phyloP scores from a whole-genome alignment of 2,329 filamentous ascomycete species.

The Eutypella sp. region DNA sequence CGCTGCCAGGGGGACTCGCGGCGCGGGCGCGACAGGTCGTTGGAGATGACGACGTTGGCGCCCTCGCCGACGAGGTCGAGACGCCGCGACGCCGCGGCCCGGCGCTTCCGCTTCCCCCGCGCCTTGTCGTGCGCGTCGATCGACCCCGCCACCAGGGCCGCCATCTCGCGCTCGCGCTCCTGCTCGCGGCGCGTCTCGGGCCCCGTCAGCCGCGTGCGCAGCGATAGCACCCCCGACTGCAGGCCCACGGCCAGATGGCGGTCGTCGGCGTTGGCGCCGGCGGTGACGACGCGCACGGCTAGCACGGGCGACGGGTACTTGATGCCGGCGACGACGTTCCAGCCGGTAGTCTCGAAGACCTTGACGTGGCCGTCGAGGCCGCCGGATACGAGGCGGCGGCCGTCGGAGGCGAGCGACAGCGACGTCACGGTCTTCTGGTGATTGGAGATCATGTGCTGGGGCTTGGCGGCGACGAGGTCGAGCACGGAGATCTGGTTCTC shows the following conservation, averaged over 20 bases:
- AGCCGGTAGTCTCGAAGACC: conserved; percentile 86
- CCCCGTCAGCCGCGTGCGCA: conserved; percentile 83
- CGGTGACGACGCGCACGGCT: conserved; percentile 69
- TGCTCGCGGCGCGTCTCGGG: conserved; percentile 71
- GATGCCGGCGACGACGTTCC: conserved; percentile 92
- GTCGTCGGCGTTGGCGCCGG: conserved; percentile 68
- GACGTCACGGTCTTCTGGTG: conserved; percentile 98
- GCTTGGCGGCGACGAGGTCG: conserved; percentile 86
- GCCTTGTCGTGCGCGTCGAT: conserved; percentile 73
- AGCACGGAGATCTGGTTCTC: conserved; percentile 86
- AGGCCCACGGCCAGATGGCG: conserved; percentile 93
- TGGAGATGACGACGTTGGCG: conserved; percentile 83
- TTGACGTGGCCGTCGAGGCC: conserved; percentile 95
- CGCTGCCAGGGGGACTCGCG: conserved; percentile 72
- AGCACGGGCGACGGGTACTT: conserved; percentile 94
- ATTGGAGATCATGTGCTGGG: conserved; percentile 80
- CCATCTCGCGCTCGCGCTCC: conserved; percentile 79
- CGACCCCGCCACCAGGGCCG: conserved; percentile 70
- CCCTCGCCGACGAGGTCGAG: conserved; percentile 81
- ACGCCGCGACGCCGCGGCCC: conserved; percentile 38
- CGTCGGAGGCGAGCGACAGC: conserved; percentile 74
- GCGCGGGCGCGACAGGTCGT: conserved; percentile 43
- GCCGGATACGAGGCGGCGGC: conserved; percentile 77
- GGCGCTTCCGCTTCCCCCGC: conserved; percentile 63
- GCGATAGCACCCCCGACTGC: conserved; percentile 85